Percentiles rank a stretch among this genome's conserved stretches.
Conservation (phyloP, 768 basidiomycete species). For the Paxillus involutus region DNA sequence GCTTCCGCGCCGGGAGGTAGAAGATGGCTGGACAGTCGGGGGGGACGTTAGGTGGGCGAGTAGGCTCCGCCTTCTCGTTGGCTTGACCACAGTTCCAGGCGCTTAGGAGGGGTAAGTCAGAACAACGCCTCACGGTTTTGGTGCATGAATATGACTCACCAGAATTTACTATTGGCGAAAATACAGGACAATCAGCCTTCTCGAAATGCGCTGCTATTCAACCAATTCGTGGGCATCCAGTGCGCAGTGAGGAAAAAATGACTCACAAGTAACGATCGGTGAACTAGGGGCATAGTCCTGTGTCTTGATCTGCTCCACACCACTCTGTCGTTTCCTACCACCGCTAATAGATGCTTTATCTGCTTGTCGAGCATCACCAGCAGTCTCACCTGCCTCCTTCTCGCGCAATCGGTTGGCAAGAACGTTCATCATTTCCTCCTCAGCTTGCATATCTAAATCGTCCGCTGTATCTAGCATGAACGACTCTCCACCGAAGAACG, state of each 20-base stretch:
- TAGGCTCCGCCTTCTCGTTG: neutral
- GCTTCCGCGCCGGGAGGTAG: neutral
- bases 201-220: neutral
- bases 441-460: slow-evolving; percentile 24
- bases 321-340: slow-evolving; percentile 2
- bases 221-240: neutral
- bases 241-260: neutral
- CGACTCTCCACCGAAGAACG: slow-evolving; percentile 32
- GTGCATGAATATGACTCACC: neutral
- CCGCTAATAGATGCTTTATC: no score
- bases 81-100: neutral
- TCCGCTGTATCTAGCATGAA: slow-evolving; percentile 23
- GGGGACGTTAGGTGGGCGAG: neutral
- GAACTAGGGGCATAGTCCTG: slow-evolving; percentile 1
- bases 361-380: neutral
- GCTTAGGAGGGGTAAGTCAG: neutral
- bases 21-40: neutral
- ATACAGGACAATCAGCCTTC: neutral
- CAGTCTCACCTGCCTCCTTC: slow-evolving; percentile 4
- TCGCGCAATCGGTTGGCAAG: slow-evolving; percentile 10
- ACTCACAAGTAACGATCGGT: slow-evolving; percentile 1
- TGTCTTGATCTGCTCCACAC: neutral
- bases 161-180: neutral
- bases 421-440: slow-evolving; percentile 23
- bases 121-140: neutral